Percentiles rank a stretch among this genome's conserved stretches.
Conservation (phyloP, 2,329 filamentous ascomycete genomes). For the Aspergillus candidus region DNA sequence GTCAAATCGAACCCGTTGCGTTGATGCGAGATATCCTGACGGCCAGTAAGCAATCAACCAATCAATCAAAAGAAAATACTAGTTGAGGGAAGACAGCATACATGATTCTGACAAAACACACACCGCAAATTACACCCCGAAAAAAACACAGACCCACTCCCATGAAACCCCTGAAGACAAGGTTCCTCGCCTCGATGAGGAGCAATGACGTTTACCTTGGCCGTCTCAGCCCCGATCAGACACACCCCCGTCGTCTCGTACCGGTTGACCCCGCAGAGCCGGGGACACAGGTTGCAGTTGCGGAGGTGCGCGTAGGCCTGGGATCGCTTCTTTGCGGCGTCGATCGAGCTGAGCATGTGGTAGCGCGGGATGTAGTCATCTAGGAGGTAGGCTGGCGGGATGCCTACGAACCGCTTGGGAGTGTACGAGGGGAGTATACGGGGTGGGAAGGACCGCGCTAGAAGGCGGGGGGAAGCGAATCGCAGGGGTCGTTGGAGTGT, state of each 20-base stretch:
- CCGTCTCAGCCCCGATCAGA: conserved; percentile 64
- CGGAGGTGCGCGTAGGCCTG: conserved; percentile 67
- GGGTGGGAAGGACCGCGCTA: background rate
- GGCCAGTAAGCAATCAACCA: background rate
- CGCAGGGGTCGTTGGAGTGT: conserved; percentile 3
- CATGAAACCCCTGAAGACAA: conserved; percentile 75
- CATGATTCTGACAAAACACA: conserved; percentile 69
- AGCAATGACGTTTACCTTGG: conserved; percentile 76
- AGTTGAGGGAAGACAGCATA: conserved; percentile 8
- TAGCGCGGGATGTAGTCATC: conserved; percentile 70
- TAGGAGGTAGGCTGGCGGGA: conserved; percentile 63
- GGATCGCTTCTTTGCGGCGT: conserved; percentile 67
- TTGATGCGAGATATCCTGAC: conserved; percentile 67
- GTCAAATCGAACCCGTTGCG: conserved; percentile 74
- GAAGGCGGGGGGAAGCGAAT: background rate
- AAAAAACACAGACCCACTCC: conserved; percentile 76
- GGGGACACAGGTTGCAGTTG: conserved; percentile 76
- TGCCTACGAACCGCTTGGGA: conserved; percentile 38
- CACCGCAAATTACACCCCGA: conserved; percentile 70
- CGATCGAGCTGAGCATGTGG: conserved; percentile 59
- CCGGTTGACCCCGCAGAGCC: conserved; percentile 72
- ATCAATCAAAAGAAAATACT: background rate
- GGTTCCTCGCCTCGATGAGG: conserved; percentile 83
- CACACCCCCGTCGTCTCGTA: conserved; percentile 73
- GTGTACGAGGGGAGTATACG: conserved; percentile 4